Base-by-base conservation (phyloP, 306 rosid species). In the Carpinus fangiana region DNA sequence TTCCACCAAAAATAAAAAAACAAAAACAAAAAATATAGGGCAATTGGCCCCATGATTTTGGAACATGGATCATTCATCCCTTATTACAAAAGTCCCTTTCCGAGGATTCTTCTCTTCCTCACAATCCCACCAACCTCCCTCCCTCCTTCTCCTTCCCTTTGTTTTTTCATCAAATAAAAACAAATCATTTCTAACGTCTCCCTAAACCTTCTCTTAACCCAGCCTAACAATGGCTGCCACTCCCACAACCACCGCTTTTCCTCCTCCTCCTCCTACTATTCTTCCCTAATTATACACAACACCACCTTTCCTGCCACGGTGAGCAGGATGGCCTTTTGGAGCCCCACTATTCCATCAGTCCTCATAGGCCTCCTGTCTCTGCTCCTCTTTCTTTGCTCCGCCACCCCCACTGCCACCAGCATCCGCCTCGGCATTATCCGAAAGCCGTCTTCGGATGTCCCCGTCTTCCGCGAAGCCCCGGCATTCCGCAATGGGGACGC, bases 251-350 rank as follows among this genome's bases (percentile, higher is more conserved):
- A 48, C 52, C 52, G 14, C 52, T 48, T 48, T 48, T 14, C 14
- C 52, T 48, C 14, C 52, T 11, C 52, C 52, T 48, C 14, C 90
- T 59, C 79, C 76, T 31, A 31, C 34, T 31, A 31, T 31, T 51
- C 52, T 76, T 28, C 73, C 70, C 81, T 80, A 70, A 83, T 59
- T 23, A 38, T 16, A 36, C 45, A 50, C 51, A 26, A 8, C 52
- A 8, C 52, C 56, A 52, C 78, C 67, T 26, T 82, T 74, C 53
- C 56, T 17, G 52, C 11, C 52, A 18, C 71, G 84, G 46, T 56
- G 28, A 74, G 52, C 95, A 88, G 95, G 92, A 93, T 91, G 98
- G 98, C 96, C 90, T 57, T 75, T 56, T 78, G 79, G 69, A 84
- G 70, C 72, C 14, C 8, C 67, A 51, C 59, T 18, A 34, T 71